Evolutionary conservation across 2,329 filamentous ascomycete genomes (phyloP), one percentile per base, ranked within the genome.

Genomic region (Fonsecaea nubica): DNA sequence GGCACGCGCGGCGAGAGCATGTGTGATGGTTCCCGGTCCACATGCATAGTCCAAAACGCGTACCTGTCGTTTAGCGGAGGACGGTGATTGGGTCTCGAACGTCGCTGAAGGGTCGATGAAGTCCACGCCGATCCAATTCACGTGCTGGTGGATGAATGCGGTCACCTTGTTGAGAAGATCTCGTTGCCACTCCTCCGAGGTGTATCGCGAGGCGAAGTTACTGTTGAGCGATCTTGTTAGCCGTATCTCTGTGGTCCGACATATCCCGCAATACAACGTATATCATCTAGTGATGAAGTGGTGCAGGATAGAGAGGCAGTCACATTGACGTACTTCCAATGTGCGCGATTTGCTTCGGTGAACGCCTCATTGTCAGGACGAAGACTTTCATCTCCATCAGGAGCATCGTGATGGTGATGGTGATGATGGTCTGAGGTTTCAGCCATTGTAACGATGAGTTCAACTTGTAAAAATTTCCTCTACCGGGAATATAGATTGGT

Each of bases 41-140:
- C 90, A 93, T 15, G 91, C 91, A 77, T 93, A 93, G 75, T 93
- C 91, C 1, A 93, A 80, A 21, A 92, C 77, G 13, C 70, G 67
- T 58, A 73, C 58, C 21, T 54, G 36, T 30, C n/a, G 58, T 21
- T 36, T 30, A 9, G 25, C 62, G 2, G n/a, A 6, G 6, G 36
- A 15, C 9, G 18, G 12, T 6, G 35, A 42, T 10, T 38, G n/a
- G 35, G 53, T 55, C 36, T 69, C 65, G 35, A 70, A 72, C 5
- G 64, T 53, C 1, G 65, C 33, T 1, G 68, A 60, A 2, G 68
- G 63, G 15, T 71, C 66, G 36, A 69, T 18, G 48, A 72, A 71
- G 50, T 65, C 60, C 33, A 73, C 67, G 30, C 71, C 71, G 33
- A 73, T 71, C 63, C 67, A 72, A 15, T 66, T 62, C 18, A 70